These are phyloP conservation scores for Cystobasidium pallidum DNA, from an alignment of 1,284 basidiomycete species.

Conservation along the genomic window DNA sequence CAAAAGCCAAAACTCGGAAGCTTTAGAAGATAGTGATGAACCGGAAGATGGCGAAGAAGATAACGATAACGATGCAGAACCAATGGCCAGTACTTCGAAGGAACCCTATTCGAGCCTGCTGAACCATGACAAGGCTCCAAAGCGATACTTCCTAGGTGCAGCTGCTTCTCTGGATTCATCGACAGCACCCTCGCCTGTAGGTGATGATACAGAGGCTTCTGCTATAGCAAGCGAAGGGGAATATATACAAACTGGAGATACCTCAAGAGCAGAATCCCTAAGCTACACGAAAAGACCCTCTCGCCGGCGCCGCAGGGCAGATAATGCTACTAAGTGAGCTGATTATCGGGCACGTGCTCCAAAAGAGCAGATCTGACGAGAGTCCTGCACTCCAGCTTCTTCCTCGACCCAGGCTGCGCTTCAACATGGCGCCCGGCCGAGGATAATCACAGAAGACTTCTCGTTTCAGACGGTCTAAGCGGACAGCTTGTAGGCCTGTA, in stretches of 20 bases:
- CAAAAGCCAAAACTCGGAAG: slow-evolving; percentile 8
- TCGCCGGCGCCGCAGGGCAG: slow-evolving; percentile 15
- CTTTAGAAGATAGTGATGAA: slow-evolving; percentile 1
- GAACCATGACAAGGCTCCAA: neutral
- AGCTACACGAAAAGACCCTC: slow-evolving; percentile 4
- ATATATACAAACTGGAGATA: slow-evolving; percentile 6
- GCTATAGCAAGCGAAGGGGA: slow-evolving; percentile 9
- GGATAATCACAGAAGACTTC: neutral
- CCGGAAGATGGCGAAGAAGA: neutral
- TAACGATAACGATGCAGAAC: neutral
- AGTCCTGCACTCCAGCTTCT: slow-evolving; percentile 8
- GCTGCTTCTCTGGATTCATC: neutral
- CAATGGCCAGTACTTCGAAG: slow-evolving; percentile 18
- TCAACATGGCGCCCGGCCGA: slow-evolving; percentile 21
- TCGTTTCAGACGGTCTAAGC: neutral
- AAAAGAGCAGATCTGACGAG: neutral
- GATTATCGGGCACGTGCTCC: neutral
- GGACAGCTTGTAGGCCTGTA: slow-evolving; percentile 40
- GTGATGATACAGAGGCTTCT: slow-evolving; percentile 2
- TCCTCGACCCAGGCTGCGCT: slow-evolving; percentile 27
- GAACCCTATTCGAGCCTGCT: neutral
- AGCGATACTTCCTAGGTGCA: slow-evolving; percentile 18
- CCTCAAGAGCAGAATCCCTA: slow-evolving; percentile 4
- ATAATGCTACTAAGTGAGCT: slow-evolving; percentile 18
- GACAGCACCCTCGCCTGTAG: slow-evolving; percentile 1